Base-by-base conservation (phyloP, 257 asterid species). In the Schizonepeta tenuifolia region DNA sequence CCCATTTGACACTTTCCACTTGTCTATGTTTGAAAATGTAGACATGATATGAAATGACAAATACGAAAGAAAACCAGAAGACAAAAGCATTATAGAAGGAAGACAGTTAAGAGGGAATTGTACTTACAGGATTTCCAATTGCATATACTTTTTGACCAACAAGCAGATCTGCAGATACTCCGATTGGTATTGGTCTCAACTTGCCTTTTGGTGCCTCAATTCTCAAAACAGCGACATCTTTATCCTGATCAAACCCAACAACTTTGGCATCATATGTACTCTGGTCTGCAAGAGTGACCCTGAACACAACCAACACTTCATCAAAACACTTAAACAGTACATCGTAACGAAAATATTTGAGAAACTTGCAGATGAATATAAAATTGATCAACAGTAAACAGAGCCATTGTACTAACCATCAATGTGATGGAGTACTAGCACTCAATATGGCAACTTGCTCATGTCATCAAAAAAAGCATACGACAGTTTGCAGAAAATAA, bases 81-180 rank as follows among this genome's bases (percentile, higher is more conserved):
- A 53, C n/a, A 13, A 21, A 57, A 22, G 40, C 36, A 28, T 24
- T 13, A 21, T 38, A 50, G 61, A 22, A 43, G 73, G 62, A 73
- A 59, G 65, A 46, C 57, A 68, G 12, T 28, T 58, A 72, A 43
- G 64, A 47, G 26, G 74, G 13, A 64, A 62, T 22, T 35, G 60
- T 13, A 76, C 96, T 80, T 71, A 95, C 99, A 68, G 99, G 99
- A 84, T 92, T 95, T 76, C 99, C 98, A 75, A 95, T 95, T 44
- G 98, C 98, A 63, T 50, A 95, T n/a, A 92, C 99, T 86, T 92
- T 92, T 77, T 95, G 98, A 67, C 99, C 98, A 77, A 92, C 99
- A 75, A 95, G 99, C 85, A 95, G 86, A 86, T 95, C 97, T 4
- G 91, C 90, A 8, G 99, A 95, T 13, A 89, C 70, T 2, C 99